Evolutionary conservation across 2,329 filamentous ascomycete genomes (phyloP), one percentile per base, ranked within the genome.

Genomic region (Botrytis paeoniae): DNA sequence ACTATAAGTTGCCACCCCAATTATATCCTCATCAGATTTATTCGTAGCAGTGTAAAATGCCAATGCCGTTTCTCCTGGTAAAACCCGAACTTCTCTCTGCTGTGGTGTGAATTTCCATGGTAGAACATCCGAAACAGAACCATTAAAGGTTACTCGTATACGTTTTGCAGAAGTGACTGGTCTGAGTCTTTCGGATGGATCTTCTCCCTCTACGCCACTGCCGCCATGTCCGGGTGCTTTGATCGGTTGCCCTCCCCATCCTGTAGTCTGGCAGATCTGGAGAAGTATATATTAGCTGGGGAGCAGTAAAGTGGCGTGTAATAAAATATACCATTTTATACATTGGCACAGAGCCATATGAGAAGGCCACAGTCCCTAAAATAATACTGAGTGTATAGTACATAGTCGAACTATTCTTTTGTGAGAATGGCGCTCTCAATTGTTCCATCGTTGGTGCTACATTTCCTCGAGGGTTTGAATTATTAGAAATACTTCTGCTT

Each of bases 11-110:
- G 96, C 96, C 61, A 99, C 95, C 65, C 96, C 96, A 80, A 99
- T 98, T 78, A 99, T 98, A 84, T 99, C 97, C 76, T 92, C 89
- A 76, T 93, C 89, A 74, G 93, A 93, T 76, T 89, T 91, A 85
- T 99, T 99, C 72, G 94, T 98, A 20, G 96, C 96, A 10, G 94
- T 99, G 84, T 98, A 99, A 82, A 99, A 99, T 5, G 97, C 96
- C 76, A 99, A 86, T 7, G 96, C 96, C 4, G 96, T 99, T 86
- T 99, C 96, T 76, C 97, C 97, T 0, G 96, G 97, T 2, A 98
- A 86, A 1, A 99, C 95, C 73, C 94, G 90, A 70, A 99, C 96
- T 85, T 99, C 96, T 73, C 95, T 93, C 85, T 99, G 96, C 83
- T 99, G 96, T 1, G 96, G 96, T 2, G 90, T 90, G 83, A 99